phyloP scores from a whole-genome alignment of 768 basidiomycete genomes.

The Lepiota brunneoincarnata region DNA sequence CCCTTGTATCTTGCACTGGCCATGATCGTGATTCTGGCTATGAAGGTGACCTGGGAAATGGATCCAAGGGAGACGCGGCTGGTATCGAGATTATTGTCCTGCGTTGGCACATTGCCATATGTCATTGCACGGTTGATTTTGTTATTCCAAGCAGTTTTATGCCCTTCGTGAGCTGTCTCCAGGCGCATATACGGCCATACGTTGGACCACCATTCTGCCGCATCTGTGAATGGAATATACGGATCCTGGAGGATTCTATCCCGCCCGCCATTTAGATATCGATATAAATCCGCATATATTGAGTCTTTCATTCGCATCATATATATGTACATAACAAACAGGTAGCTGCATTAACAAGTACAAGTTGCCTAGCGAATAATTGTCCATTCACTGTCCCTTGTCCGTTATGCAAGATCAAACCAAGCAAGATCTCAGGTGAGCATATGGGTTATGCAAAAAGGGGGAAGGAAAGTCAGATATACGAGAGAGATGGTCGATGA shows the following conservation, averaged over 20 bases:
- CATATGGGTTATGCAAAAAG: no score
- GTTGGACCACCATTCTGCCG: no score
- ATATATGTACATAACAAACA: conserved; percentile 33
- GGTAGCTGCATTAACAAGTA: conserved; percentile 36
- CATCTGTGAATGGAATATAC: no score
- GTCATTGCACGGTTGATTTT: no score
- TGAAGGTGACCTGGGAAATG: no score
- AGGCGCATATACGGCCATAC: no score
- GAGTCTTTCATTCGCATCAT: conserved; percentile 1
- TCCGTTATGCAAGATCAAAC: conserved; percentile 28
- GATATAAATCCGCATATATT: neutral
- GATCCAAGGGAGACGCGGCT: no score
- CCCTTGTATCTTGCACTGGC: neutral
- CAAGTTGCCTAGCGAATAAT: conserved; percentile 34
- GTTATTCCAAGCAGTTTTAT: no score
- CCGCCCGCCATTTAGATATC: neutral
- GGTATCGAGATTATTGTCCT: no score
- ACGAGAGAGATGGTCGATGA: neutral
- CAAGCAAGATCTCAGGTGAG: conserved; percentile 15
- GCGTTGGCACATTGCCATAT: no score
- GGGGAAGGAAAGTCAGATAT: conserved; percentile 19
- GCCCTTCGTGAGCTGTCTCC: no score
- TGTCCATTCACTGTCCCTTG: conserved; percentile 56
- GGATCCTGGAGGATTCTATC: no score
- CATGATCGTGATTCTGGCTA: conserved; percentile 9